Percentiles rank a stretch among this genome's conserved stretches.
phyloP scores from a whole-genome alignment of 2,329 filamentous ascomycete genomes.

The Macrophomina pseudophaseolina region DNA sequence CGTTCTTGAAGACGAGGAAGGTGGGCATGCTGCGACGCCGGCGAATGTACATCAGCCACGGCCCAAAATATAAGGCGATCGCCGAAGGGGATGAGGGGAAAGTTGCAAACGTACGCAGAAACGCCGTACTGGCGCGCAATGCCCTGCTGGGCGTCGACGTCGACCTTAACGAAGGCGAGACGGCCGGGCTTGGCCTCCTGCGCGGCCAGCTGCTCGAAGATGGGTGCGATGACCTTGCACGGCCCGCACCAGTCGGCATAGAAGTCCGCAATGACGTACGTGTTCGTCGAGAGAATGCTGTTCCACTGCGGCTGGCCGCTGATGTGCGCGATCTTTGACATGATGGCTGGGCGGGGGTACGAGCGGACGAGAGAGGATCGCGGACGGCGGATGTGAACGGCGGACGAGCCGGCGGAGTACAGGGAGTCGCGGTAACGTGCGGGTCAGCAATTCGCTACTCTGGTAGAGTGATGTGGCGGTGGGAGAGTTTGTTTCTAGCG shows the following conservation, averaged over 20 bases:
- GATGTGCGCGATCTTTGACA: conserved; percentile 40
- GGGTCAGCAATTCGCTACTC: neutral
- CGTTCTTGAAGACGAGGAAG: conserved; percentile 54
- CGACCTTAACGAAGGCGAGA: conserved; percentile 60
- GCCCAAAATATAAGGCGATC: conserved; percentile 32
- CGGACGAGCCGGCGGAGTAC: too few relatives aligned
- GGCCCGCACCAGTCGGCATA: conserved; percentile 63
- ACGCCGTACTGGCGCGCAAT: conserved; percentile 57
- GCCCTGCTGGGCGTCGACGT: conserved; percentile 59
- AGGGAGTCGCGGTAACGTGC: neutral
- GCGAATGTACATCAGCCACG: conserved; percentile 7
- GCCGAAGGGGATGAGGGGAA: neutral
- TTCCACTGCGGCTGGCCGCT: conserved; percentile 43
- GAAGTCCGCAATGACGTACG: conserved; percentile 57
- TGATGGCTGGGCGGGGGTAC: conserved; percentile 21
- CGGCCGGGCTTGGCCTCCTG: conserved; percentile 53
- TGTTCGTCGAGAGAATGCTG: conserved; percentile 40
- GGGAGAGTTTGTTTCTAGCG: neutral
- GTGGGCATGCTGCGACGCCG: conserved; percentile 50
- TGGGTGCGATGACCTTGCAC: conserved; percentile 60
- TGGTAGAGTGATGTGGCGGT: neutral
- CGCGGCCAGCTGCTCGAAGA: conserved; percentile 58
- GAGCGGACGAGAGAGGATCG: neutral
- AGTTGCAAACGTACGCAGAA: conserved; percentile 45
- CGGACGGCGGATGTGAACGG: too few relatives aligned